Evolutionary conservation across 2,329 filamentous ascomycete genomes (phyloP).

Genomic region (Colletotrichum cordylinicola): DNA sequence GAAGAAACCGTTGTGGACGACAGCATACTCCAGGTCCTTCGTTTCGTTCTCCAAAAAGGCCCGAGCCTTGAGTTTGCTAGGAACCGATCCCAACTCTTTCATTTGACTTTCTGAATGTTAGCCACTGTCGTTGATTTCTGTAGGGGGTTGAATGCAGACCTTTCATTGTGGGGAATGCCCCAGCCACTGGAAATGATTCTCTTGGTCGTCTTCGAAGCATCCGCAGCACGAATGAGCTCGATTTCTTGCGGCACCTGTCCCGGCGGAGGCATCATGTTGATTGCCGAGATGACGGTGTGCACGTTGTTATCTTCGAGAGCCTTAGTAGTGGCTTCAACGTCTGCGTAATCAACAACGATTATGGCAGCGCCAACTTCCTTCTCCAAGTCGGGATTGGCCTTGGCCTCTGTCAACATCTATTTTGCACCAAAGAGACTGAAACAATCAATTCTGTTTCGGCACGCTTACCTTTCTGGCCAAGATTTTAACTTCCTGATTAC

Average conservation of each 20-base stretch:
- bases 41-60: slow-evolving; percentile 33
- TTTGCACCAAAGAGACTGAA: neutral
- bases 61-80: slow-evolving; percentile 4
- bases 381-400: slow-evolving; percentile 24
- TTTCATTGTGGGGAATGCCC: slow-evolving; percentile 36
- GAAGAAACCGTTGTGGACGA: slow-evolving; percentile 47
- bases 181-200: slow-evolving; percentile 50
- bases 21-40: slow-evolving; percentile 39
- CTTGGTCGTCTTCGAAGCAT: slow-evolving; percentile 38
- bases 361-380: slow-evolving; percentile 28
- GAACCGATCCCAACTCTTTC: neutral
- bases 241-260: slow-evolving; percentile 35
- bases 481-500: slow-evolving; percentile 43
- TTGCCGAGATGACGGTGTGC: slow-evolving; percentile 49
- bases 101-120: neutral
- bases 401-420: neutral
- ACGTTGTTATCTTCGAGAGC: slow-evolving; percentile 41
- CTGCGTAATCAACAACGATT: slow-evolving; percentile 32
- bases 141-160: slow-evolving; percentile 24
- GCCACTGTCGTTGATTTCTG: neutral
- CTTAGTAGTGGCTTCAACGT: slow-evolving; percentile 25
- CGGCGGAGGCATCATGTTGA: slow-evolving; percentile 35
- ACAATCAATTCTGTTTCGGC: neutral
- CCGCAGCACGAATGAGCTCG: slow-evolving; percentile 50
- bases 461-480: slow-evolving; percentile 43